These are phyloP conservation scores for Edhazardia aedis DNA, from an alignment of 371 early-diverging fungal species.

Conservation along the genomic window DNA sequence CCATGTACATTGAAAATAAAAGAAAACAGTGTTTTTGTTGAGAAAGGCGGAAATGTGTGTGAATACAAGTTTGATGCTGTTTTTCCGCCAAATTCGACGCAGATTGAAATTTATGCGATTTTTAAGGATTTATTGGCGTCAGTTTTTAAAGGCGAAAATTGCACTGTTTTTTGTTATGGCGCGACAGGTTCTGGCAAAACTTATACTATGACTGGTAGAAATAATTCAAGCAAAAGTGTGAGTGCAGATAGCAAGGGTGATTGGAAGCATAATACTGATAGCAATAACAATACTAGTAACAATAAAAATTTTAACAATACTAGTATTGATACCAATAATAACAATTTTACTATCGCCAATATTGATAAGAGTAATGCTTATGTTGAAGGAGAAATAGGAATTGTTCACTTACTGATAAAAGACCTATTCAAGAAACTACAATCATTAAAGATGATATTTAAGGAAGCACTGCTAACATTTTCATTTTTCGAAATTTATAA, in stretches of 20 bases:
- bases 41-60: too few species aligned
- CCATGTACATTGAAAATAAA: too few species aligned
- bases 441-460: neutral
- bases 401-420: neutral
- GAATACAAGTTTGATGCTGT: too few species aligned
- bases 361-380: neutral
- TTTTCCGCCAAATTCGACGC: too few species aligned
- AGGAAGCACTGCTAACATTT: neutral
- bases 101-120: too few species aligned
- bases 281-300: neutral
- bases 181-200: too few species aligned
- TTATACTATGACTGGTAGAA: too few species aligned
- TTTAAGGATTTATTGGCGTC: too few species aligned
- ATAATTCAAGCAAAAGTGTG: too few species aligned
- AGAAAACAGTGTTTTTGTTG: too few species aligned
- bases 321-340: neutral
- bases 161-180: too few species aligned
- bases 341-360: neutral
- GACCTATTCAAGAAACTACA: neutral
- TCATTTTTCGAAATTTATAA: neutral
- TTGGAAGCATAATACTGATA: neutral
- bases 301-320: neutral
- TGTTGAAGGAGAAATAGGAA: neutral
- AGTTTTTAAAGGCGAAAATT: too few species aligned
- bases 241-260: neutral